phyloP scores from a whole-genome alignment of 192 early-diverging fungal species.

The Thamnidium elegans region DNA sequence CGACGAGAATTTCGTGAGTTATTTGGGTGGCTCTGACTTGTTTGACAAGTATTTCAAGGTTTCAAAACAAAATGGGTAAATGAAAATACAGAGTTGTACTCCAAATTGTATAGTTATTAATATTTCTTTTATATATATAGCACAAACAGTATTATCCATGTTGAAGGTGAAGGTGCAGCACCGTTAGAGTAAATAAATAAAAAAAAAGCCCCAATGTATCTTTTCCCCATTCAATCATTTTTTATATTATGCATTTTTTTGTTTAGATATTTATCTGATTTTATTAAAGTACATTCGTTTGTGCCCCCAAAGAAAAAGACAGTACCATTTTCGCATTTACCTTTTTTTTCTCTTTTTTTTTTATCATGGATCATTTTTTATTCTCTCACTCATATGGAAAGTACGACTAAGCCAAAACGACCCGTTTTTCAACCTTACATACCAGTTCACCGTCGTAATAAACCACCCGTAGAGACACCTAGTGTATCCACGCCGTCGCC shows the following conservation, averaged over 20 bases:
- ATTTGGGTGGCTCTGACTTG: conserved; percentile 73
- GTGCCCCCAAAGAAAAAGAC: too few relatives aligned
- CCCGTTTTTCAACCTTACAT: conserved; percentile 14
- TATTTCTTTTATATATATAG: not conserved
- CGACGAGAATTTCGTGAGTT: conserved; percentile 92
- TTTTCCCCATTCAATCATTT: too few relatives aligned
- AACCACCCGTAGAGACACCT: not conserved
- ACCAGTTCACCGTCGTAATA: conserved; percentile 8
- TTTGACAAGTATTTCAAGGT: conserved; percentile 88
- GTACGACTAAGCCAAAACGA: not conserved
- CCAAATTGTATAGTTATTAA: not conserved
- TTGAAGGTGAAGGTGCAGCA: not conserved
- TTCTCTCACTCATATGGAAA: not conserved
- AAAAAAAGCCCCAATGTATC: too few relatives aligned
- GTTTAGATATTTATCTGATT: too few relatives aligned
- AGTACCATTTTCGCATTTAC: too few relatives aligned
- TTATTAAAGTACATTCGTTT: too few relatives aligned
- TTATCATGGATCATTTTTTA: not conserved
- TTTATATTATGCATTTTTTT: not conserved
- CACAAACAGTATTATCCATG: not conserved
- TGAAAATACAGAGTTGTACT: not conserved
- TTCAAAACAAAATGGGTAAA: conserved; percentile 72
- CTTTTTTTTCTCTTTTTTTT: not conserved
- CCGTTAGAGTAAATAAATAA: not conserved
- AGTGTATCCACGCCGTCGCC: not conserved